A percentile compares a stretch with the other conserved stretches of the same genome.
Conservation (phyloP, 2,329 filamentous ascomycete genomes). For the Truncatella angustata region DNA sequence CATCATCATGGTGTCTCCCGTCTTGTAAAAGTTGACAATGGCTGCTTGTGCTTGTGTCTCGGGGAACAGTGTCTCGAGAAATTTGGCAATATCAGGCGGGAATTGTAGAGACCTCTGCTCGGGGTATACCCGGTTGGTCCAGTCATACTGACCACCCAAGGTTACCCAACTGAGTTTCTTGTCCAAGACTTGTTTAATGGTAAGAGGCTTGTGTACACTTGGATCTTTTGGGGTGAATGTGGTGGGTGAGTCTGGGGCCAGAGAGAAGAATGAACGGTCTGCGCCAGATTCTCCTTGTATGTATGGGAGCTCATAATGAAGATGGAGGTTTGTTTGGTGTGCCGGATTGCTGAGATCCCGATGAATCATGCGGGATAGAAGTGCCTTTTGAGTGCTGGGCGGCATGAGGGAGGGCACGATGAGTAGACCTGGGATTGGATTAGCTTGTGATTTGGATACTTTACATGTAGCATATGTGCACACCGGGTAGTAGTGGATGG, state of each 20-base stretch:
- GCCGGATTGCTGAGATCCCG: constrained; percentile 68
- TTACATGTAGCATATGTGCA: constrained; percentile 16
- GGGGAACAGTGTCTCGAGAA: constrained; percentile 72
- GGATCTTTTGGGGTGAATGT: constrained; percentile 68
- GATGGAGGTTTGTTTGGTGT: constrained; percentile 88
- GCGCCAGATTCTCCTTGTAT: constrained; percentile 21
- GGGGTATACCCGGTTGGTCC: constrained; percentile 85
- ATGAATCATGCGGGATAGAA: constrained; percentile 75
- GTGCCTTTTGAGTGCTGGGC: constrained; percentile 60
- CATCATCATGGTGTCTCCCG: constrained; percentile 86
- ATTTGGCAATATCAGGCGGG: constrained; percentile 66
- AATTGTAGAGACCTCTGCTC: constrained; percentile 66
- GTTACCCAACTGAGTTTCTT: constrained; percentile 91
- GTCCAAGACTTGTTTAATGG: constrained; percentile 67
- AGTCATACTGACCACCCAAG: constrained; percentile 93
- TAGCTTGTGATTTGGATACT: neutral
- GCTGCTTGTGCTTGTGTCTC: constrained; percentile 80
- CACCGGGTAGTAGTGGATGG: constrained; percentile 68
- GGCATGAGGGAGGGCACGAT: constrained; percentile 76
- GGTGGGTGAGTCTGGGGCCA: constrained; percentile 48
- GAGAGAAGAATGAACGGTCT: constrained; percentile 53
- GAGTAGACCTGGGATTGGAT: constrained; percentile 65
- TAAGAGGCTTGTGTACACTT: constrained; percentile 70
- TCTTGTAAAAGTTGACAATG: constrained; percentile 90
- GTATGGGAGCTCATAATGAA: constrained; percentile 74